These are phyloP conservation scores for Aureobasidium sp. DNA, from an alignment of 2,329 filamentous ascomycete genomes.

Conservation along the genomic window DNA sequence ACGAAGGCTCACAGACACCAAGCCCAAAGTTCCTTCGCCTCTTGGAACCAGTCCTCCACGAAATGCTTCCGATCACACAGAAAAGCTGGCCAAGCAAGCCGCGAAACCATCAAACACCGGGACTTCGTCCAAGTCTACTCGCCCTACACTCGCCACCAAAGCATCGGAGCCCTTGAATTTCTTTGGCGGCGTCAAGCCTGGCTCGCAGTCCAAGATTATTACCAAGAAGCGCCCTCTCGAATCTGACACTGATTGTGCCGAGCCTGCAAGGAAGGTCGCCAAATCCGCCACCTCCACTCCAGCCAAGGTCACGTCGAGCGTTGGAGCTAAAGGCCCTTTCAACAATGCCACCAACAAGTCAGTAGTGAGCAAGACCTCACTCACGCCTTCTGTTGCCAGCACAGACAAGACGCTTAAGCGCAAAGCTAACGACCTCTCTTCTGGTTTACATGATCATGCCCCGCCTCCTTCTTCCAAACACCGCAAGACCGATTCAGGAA, in stretches of 20 bases:
- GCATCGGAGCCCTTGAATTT: conserved; percentile 1
- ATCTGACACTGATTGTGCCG: neutral
- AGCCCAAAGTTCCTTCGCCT: conserved; percentile 55
- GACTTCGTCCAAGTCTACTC: neutral
- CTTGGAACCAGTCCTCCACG: conserved; percentile 55
- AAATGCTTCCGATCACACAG: conserved; percentile 50
- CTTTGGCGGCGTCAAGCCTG: conserved; percentile 7
- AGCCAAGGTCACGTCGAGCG: neutral
- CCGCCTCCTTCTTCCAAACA: conserved; percentile 24
- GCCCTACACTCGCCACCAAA: neutral
- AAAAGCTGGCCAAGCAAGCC: conserved; percentile 26
- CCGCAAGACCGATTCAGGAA: conserved; percentile 29
- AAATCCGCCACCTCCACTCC: conserved; percentile 31
- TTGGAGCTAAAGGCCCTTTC: neutral
- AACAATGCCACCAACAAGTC: conserved; percentile 19
- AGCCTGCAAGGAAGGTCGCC: conserved; percentile 17
- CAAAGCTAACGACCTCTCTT: conserved; percentile 36
- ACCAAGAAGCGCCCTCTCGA: conserved; percentile 16
- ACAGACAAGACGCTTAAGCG: conserved; percentile 36
- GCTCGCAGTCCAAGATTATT: neutral
- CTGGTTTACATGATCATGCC: conserved; percentile 22
- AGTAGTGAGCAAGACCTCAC: conserved; percentile 18
- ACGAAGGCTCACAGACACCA: conserved; percentile 36
- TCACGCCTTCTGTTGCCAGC: conserved; percentile 28
- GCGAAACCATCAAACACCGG: neutral